Evolutionary conservation across 1,284 basidiomycete species (phyloP).

Genomic region (Dichomitus squalens): DNA sequence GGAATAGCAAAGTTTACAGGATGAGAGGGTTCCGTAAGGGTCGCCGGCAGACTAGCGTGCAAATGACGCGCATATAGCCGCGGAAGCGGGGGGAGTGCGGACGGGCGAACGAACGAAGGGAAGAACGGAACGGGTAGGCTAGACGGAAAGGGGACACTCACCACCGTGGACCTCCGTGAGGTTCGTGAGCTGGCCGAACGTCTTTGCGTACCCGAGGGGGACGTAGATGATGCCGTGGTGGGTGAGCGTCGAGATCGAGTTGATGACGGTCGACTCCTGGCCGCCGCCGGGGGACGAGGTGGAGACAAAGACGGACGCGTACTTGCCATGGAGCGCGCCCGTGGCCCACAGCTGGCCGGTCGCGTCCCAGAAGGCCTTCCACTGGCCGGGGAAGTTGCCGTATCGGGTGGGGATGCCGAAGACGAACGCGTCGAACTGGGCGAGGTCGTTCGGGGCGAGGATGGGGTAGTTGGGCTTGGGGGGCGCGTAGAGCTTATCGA

Average conservation of each 20-base stretch:
- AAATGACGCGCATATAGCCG: not conserved
- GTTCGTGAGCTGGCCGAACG: constrained; percentile 60
- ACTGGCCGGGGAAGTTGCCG: constrained; percentile 71
- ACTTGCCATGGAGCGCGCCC: constrained; percentile 81
- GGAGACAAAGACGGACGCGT: constrained; percentile 73
- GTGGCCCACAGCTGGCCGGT: constrained; percentile 79
- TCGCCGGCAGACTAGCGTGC: not conserved
- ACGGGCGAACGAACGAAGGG: too few species aligned
- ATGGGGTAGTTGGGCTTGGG: constrained; percentile 74
- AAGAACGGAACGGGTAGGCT: too few species aligned
- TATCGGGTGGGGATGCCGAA: constrained; percentile 83
- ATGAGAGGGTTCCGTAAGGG: not conserved
- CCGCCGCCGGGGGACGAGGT: constrained; percentile 71
- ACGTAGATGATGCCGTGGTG: constrained; percentile 85
- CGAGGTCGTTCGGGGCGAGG: constrained; percentile 66
- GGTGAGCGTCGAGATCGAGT: constrained; percentile 69
- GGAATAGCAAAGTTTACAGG: not conserved
- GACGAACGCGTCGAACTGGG: constrained; percentile 67
- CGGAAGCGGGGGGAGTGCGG: not conserved
- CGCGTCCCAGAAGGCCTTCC: constrained; percentile 82
- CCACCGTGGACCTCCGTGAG: constrained; percentile 72
- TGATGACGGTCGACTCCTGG: constrained; percentile 72
- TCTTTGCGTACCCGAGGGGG: constrained; percentile 74
- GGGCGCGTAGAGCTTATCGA: constrained; percentile 78
- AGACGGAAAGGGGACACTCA: constrained; percentile 35